Base-by-base conservation (phyloP, 441 rosid species). In the Raphanus hybrid region DNA sequence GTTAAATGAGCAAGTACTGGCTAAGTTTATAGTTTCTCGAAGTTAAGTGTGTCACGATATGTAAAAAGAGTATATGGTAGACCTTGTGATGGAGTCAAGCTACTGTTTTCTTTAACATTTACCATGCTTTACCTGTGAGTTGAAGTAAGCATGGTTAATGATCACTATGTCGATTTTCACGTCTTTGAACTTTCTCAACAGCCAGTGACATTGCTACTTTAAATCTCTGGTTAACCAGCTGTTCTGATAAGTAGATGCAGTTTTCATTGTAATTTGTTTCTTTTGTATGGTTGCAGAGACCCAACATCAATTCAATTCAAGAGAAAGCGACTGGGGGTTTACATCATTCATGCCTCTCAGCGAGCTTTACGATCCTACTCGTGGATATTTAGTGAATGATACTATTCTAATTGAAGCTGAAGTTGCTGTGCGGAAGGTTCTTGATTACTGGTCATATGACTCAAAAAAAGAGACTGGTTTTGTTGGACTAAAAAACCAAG, bases 291-390 rank as follows among this genome's bases (percentile, higher is more conserved):
- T 39, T 84, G 83, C 87, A 94, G 98, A 94, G 63, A 89, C 97
- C 4, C 97, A 91, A 60, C 98, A 94, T 83, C 95, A 92, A 66
- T 94, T 94, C 82, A 93, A 85, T 82, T 90, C 91, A 73, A 86
- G 92, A 78, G 97, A 91, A 82, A 89, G 98, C 69, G 98, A 93
- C 57, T 93, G 97, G 98, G 98, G 98, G 41, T 93, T 93, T 83
- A 90, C 96, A 71, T 88, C 94, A 62, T 93, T 93, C 81, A 91
- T 90, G 96, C 89, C 98, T 75, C 96, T 93, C 10, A 71, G 93
- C 32, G 96, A 93, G 41, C 94, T 93, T 67, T 90, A 93, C 87
- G 97, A 91, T 73, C 94, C 92, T 15, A 73, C 59, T 54, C 89
- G 90, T 73, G 98, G 98, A 54, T 91, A 85, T 82, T 76, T 90